phyloP scores from a whole-genome alignment of 2,329 filamentous ascomycete species.

The Arthrobotrys entomopaga region DNA sequence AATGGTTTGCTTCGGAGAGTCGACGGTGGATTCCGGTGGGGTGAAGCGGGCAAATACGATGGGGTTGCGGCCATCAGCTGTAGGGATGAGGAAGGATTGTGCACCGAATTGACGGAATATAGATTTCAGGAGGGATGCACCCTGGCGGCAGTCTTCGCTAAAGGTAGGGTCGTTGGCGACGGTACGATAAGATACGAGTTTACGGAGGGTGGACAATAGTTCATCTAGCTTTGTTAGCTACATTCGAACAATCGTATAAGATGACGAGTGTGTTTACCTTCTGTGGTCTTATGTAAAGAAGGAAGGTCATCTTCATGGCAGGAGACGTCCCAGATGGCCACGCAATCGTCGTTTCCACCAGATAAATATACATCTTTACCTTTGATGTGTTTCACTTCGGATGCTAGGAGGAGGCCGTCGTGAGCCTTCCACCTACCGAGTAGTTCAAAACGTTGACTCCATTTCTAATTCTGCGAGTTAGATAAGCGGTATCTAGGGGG shows the following conservation, averaged over 20 bases:
- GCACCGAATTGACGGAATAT: conserved; percentile 93
- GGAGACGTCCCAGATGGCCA: conserved; percentile 85
- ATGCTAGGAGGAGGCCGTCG: conserved; percentile 85
- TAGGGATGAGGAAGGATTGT: conserved; percentile 87
- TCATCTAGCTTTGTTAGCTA: conserved; percentile 64
- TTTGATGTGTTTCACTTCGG: conserved; percentile 76
- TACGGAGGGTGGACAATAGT: conserved; percentile 76
- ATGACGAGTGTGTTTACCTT: conserved; percentile 62
- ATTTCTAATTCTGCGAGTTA: conserved; percentile 66
- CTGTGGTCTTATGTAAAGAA: conserved; percentile 34
- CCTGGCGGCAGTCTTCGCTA: conserved; percentile 89
- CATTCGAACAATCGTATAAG: conserved; percentile 56
- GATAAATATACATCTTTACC: conserved; percentile 88
- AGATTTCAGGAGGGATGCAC: conserved; percentile 87
- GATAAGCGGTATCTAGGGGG: no score
- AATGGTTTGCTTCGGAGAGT: conserved; percentile 78
- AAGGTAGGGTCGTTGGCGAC: conserved; percentile 87
- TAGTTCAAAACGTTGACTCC: conserved; percentile 84
- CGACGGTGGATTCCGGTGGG: conserved; percentile 66
- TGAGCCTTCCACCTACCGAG: conserved; percentile 84
- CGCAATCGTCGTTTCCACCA: conserved; percentile 88
- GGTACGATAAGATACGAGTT: conserved; percentile 91
- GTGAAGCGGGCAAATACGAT: conserved; percentile 92
- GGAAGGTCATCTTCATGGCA: conserved; percentile 44
- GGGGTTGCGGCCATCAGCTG: conserved; percentile 81